phyloP scores from a whole-genome alignment of 2,329 filamentous ascomycete species.

The Thielaviopsis euricoi region DNA sequence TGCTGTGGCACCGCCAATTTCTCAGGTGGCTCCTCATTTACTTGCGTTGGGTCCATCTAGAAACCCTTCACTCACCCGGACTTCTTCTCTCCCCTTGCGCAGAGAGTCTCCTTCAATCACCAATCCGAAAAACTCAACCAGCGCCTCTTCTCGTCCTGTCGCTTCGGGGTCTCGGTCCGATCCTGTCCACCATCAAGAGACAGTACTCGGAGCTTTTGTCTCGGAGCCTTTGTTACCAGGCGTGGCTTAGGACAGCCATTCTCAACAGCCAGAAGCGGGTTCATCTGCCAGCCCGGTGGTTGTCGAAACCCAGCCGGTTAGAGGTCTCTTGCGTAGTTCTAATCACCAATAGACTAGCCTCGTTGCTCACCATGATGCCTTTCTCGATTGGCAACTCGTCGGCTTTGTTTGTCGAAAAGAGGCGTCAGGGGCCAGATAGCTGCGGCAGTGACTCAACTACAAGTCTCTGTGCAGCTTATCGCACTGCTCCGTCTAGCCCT shows the following conservation, averaged over 20 bases:
- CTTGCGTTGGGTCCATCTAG: background rate
- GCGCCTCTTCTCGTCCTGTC: background rate
- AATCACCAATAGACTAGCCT: background rate
- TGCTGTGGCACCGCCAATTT: background rate
- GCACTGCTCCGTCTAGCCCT: constrained; percentile 8
- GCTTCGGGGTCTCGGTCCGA: background rate
- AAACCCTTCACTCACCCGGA: background rate
- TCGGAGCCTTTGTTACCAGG: background rate
- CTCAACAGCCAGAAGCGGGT: background rate
- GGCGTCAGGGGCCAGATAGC: constrained; percentile 1
- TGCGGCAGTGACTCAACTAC: constrained; percentile 1
- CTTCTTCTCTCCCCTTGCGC: background rate
- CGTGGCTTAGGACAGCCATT: background rate
- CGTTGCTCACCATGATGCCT: background rate
- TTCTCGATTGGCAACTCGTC: background rate
- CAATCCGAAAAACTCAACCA: background rate
- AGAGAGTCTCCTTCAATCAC: background rate
- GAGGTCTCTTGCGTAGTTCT: background rate
- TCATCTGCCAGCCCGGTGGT: background rate
- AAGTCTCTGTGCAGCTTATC: constrained; percentile 1
- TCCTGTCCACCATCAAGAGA: background rate
- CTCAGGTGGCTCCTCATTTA: background rate
- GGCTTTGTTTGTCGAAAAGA: constrained; percentile 8
- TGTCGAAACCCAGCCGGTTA: background rate
- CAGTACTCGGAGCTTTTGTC: background rate